phyloP scores from a whole-genome alignment of 305 asterid species.

The Fraxinus nigra region DNA sequence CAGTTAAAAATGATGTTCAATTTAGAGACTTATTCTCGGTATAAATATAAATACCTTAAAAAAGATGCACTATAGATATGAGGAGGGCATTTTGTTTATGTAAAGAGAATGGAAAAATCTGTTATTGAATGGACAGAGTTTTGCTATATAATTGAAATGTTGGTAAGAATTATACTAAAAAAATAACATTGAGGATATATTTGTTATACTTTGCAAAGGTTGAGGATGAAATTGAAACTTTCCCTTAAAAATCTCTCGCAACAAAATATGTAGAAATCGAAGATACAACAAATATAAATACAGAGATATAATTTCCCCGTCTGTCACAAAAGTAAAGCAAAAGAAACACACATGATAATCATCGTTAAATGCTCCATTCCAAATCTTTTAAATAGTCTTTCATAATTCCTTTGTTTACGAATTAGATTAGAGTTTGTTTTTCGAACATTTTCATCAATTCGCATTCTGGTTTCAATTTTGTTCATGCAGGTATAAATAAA shows the following conservation, averaged over 20 bases:
- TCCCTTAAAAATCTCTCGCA: background rate
- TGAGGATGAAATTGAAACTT: background rate
- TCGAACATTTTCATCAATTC: background rate
- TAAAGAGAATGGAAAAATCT: no score
- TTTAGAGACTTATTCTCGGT: no score
- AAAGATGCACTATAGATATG: no score
- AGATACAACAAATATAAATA: background rate
- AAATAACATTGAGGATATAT: background rate
- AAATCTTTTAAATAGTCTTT: background rate
- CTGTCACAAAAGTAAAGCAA: constrained; percentile 1
- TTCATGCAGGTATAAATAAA: background rate
- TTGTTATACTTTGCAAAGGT: background rate
- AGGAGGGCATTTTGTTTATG: no score
- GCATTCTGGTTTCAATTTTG: background rate
- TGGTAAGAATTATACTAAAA: background rate
- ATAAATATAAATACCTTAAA: no score
- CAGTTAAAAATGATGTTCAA: no score
- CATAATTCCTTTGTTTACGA: background rate
- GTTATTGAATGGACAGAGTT: no score
- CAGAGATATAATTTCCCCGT: background rate
- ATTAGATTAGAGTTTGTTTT: background rate
- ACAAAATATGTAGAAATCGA: background rate
- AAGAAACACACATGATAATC: background rate
- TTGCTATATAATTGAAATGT: background rate
- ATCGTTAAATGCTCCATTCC: background rate